Evolutionary conservation across 228 moss, liverwort and hornwort genomes (phyloP), one percentile per base, ranked within the genome.

Genomic region (Sphagnum magellanicum): DNA sequence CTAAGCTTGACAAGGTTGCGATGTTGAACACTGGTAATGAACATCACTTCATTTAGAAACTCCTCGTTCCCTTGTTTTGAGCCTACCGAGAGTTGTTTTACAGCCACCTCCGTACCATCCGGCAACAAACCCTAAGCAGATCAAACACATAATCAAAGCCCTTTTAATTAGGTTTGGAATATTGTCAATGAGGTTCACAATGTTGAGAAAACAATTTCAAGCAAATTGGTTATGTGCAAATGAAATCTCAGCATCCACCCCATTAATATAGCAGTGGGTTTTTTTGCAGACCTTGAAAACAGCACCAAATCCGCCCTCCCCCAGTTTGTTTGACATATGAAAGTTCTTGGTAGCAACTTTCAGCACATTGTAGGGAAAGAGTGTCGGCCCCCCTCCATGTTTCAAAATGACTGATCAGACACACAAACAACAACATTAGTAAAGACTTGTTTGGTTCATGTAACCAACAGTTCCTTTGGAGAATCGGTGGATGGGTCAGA

Each of bases 11-110:
- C 84, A 57, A 14, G 80, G 70, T 87, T 87, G 6, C 78, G 75
- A 10, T 87, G 87, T 63, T 83, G 80, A 48, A 81, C 78, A 57
- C 83, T 80, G 32, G 80, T 81, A 49, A 83, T 81, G 47, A 87
- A 74, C 6, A 75, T 80, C 67, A 87, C 87, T 65, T 83, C 83
- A 66, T 87, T 87, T 5, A 87, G 72, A 60, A 87, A 83, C 5
- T 87, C 83, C 50, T 83, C 80, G 8, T 77, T 87, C 50, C 81
- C 83, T 78, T 87, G 87, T 60, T 78, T 78, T 32, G 83, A 83
- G 50, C 78, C 78, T 5, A 78, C 81, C 51, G 83, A 83, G 3
- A 87, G 65, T 72, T 87, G 69, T 74, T 87, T 87, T 59, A 87
- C 80, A 11, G 84, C 84, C 61, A 84, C 84, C 60, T 75, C 73